Evolutionary conservation across 2,329 filamentous ascomycete genomes (phyloP).

Genomic region (Aspergillus ochraceoroseus): DNA sequence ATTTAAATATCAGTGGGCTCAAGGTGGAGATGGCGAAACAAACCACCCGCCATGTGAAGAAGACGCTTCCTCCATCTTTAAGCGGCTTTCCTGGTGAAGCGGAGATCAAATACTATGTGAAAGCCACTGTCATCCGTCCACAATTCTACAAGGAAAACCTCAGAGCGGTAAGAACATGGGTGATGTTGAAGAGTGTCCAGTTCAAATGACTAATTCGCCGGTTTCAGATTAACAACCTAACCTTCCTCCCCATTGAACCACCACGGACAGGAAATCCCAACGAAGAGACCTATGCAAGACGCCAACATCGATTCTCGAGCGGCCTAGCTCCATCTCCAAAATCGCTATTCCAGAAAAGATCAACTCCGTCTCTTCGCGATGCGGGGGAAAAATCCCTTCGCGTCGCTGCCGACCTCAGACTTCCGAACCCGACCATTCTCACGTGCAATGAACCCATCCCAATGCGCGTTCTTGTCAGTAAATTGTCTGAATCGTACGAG

Average conservation of each 20-base stretch:
- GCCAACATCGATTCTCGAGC: constrained; percentile 58
- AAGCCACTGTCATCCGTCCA: constrained; percentile 88
- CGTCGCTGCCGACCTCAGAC: constrained; percentile 72
- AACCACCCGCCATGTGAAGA: constrained; percentile 64
- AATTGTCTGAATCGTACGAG: constrained; percentile 63
- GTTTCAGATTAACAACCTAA: constrained; percentile 56
- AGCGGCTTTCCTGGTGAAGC: constrained; percentile 81
- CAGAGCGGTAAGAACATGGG: constrained; percentile 45
- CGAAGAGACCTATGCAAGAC: constrained; percentile 78
- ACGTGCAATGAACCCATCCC: constrained; percentile 86
- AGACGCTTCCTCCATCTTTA: constrained; percentile 81
- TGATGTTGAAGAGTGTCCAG: not conserved
- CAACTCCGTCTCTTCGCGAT: constrained; percentile 26
- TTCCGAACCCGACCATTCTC: constrained; percentile 81
- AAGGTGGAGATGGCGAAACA: constrained; percentile 45
- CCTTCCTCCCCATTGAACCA: constrained; percentile 88
- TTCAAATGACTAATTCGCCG: constrained; percentile 1
- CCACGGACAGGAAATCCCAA: constrained; percentile 63
- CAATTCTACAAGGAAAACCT: constrained; percentile 88
- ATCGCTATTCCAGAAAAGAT: constrained; percentile 54
- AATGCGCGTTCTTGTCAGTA: constrained; percentile 72
- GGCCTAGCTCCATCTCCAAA: constrained; percentile 45
- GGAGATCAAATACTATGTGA: constrained; percentile 90
- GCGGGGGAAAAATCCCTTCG: constrained; percentile 44
- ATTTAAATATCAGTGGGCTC: constrained; percentile 44